Base-by-base conservation (phyloP, 805 yeast species). In the Schwanniomyces pseudopolymorphus region DNA sequence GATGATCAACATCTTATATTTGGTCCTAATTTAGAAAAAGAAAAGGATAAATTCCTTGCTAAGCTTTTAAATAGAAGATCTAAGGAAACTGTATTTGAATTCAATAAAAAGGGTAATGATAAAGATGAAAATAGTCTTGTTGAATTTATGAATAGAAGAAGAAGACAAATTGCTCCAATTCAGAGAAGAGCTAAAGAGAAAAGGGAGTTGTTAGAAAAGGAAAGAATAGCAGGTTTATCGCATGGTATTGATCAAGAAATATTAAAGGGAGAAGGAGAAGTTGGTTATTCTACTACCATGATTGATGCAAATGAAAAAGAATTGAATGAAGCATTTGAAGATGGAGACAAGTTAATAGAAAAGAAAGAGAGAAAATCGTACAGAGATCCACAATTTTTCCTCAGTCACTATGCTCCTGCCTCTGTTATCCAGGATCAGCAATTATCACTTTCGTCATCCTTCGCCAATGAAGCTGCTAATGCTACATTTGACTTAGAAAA, bases 81-180 rank as follows among this genome's bases (percentile, higher is more conserved):
- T 42, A 85, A 88, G 57, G 98, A 94, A 62, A 94, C 99, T 0
- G 97, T 94, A 3, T 94, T 94, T 63, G 99, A 94, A 66, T 86
- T 90, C 66, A 80, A 83, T 50, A 70, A 67, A 37, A 69, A 65
- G 46, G 74, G 72, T n/a, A 58, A 53, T 28, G 69, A 63, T 26
- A 60, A 56, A 28, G 76, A 67, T 27, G 88, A 84, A 53, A 85
- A 85, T 52, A 79, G 83, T 42, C 74, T 89, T 60, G 85, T 87
- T 33, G 85, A 84, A 44, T 75, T 94, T 60, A 94, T 94, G 99
- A 78, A 83, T 52, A 81, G 83, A 49, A 77, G 98, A 73, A 78
- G 99, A 63, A 77, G 76, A 49, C 97, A 91, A 63, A 76, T 92
- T 46, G 96, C 96, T 0, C 95, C 95, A 9, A 81, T 91, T 43